phyloP scores from a whole-genome alignment of 1,284 basidiomycete genomes.

The Jaminaea rosea region DNA sequence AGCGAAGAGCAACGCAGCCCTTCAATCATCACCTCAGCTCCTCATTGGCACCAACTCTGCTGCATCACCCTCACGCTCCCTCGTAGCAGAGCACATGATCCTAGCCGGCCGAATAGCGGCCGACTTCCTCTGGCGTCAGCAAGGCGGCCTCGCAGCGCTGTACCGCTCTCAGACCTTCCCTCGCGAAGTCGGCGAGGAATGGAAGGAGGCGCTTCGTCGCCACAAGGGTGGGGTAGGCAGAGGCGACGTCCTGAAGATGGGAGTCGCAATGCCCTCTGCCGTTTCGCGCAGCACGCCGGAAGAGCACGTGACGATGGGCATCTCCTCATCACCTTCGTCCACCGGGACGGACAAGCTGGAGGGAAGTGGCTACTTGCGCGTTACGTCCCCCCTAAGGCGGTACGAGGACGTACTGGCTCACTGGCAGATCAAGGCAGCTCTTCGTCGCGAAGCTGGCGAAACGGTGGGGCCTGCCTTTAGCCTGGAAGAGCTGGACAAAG shows the following conservation, averaged over 20 bases:
- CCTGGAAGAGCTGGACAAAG: too few species aligned
- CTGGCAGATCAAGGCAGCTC: constrained; percentile 82
- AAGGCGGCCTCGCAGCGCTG: constrained; percentile 60
- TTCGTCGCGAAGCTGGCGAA: too few species aligned
- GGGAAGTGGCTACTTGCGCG: constrained; percentile 58
- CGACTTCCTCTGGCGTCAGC: constrained; percentile 53
- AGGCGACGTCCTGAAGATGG: constrained; percentile 7
- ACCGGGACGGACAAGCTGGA: constrained; percentile 11
- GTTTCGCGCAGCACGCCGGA: constrained; percentile 48
- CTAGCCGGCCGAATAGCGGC: constrained; percentile 70
- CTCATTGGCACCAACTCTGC: too few species aligned
- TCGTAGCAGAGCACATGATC: constrained; percentile 79
- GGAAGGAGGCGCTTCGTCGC: not conserved
- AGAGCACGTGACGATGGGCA: constrained; percentile 64
- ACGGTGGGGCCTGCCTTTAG: too few species aligned
- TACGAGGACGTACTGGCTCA: constrained; percentile 76
- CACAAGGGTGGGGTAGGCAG: not conserved
- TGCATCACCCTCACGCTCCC: constrained; percentile 8
- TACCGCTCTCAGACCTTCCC: constrained; percentile 48
- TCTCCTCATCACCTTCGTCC: constrained; percentile 40
- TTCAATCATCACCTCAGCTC: too few species aligned
- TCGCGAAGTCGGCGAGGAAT: not conserved
- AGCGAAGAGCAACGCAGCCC: not conserved
- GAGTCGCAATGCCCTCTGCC: constrained; percentile 8
- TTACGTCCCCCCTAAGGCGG: constrained; percentile 78